These are phyloP conservation scores for Calocybe gambosa DNA, from an alignment of 1,284 basidiomycete species.

Conservation along the genomic window DNA sequence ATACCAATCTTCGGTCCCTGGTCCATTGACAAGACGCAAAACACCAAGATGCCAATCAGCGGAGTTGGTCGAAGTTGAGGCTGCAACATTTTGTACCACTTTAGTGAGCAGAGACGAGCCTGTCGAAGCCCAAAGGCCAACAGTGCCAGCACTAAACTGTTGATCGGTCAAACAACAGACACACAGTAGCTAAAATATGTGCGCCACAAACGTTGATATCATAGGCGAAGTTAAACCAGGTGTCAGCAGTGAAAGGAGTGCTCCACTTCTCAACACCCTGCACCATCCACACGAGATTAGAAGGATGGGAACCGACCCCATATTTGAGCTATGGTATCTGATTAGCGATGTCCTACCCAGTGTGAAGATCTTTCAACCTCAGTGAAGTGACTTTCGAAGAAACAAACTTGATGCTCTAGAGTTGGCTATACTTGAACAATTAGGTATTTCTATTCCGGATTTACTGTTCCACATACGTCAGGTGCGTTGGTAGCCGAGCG, in stretches of 20 bases:
- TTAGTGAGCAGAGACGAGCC: slow-evolving; percentile 42
- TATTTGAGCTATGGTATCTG: slow-evolving; percentile 41
- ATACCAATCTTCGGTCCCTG: slow-evolving; percentile 50
- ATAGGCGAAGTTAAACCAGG: slow-evolving; percentile 63
- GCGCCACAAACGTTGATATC: slow-evolving; percentile 44
- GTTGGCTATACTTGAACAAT: slow-evolving; percentile 29
- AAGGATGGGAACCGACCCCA: slow-evolving; percentile 44
- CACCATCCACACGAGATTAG: slow-evolving; percentile 50
- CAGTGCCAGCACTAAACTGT: slow-evolving; percentile 47
- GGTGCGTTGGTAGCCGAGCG: slow-evolving; percentile 44
- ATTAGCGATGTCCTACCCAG: background rate
- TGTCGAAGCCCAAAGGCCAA: slow-evolving; percentile 55
- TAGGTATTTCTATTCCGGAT: background rate
- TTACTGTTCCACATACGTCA: slow-evolving; percentile 30
- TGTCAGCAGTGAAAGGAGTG: slow-evolving; percentile 44
- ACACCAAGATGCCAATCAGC: slow-evolving; percentile 62
- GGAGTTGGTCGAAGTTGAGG: slow-evolving; percentile 53
- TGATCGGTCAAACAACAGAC: slow-evolving; percentile 3
- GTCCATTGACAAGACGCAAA: slow-evolving; percentile 45
- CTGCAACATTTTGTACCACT: slow-evolving; percentile 43
- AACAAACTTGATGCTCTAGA: slow-evolving; percentile 52
- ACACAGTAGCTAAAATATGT: background rate
- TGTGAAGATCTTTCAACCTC: slow-evolving; percentile 30
- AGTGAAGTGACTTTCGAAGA: slow-evolving; percentile 66
- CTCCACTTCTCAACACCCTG: slow-evolving; percentile 43